Percentiles rank a stretch among this genome's conserved stretches.
Evolutionary conservation across 179 eudicot genomes (phyloP).

Genomic region (Corrigiola litoralis): DNA sequence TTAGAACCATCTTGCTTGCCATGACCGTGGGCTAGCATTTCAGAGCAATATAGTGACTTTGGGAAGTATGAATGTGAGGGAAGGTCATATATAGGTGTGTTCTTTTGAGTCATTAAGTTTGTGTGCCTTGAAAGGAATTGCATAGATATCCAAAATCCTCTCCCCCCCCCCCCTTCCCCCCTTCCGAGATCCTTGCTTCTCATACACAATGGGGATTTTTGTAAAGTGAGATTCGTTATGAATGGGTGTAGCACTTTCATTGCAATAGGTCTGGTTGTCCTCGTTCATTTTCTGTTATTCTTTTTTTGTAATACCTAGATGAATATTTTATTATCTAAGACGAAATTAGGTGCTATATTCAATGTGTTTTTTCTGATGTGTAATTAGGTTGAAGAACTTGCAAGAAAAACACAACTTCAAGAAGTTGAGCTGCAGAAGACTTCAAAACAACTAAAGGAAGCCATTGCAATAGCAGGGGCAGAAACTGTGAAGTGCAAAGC

Average conservation of each 20-base stretch:
- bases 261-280: neutral
- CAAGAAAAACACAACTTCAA: constrained; percentile 41
- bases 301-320: neutral
- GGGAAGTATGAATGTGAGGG: too few relatives aligned
- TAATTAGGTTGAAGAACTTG: constrained; percentile 38
- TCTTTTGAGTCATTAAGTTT: too few relatives aligned
- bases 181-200: too few relatives aligned
- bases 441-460: constrained; percentile 38
- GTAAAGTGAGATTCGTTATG: too few relatives aligned
- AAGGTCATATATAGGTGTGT: too few relatives aligned
- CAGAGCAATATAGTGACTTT: too few relatives aligned
- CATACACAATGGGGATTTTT: too few relatives aligned
- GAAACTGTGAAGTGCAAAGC: constrained; percentile 81
- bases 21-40: too few relatives aligned
- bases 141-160: too few relatives aligned
- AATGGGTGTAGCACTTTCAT: constrained; percentile 2
- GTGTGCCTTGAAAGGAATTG: too few relatives aligned
- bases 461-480: constrained; percentile 47
- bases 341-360: neutral
- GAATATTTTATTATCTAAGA: neutral
- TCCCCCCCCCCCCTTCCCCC: too few relatives aligned
- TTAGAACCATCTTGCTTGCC: too few relatives aligned
- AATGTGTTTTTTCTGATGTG: neutral
- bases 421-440: constrained; percentile 39
- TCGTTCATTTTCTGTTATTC: neutral